Conservation (phyloP, 805 yeast species). For the Candida silvicultrix region DNA sequence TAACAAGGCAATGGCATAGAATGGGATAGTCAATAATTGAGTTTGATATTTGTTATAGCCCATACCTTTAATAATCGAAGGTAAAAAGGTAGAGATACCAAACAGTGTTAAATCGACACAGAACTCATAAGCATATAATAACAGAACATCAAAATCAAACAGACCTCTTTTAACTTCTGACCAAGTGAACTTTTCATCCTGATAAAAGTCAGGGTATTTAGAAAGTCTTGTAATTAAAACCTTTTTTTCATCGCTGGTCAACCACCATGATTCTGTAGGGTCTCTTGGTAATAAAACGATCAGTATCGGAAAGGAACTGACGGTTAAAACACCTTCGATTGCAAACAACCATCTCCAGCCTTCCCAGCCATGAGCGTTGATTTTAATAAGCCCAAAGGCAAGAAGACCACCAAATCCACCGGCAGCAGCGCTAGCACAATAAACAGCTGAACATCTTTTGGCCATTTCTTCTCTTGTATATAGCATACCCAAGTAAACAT, state of each 20-base stretch:
- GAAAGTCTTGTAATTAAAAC: conserved; percentile 29
- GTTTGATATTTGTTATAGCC: conserved; percentile 36
- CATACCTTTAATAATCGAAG: conserved; percentile 36
- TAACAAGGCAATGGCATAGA: conserved; percentile 30
- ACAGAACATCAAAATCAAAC: conserved; percentile 30
- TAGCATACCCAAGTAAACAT: conserved; percentile 39
- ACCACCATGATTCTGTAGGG: conserved; percentile 31
- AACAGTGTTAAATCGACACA: conserved; percentile 36
- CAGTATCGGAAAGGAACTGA: conserved; percentile 29
- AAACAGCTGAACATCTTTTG: conserved; percentile 28
- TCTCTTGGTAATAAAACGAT: conserved; percentile 33
- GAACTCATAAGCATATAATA: conserved; percentile 34
- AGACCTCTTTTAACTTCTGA: conserved; percentile 30
- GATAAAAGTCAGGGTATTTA: conserved; percentile 28
- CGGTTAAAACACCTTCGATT: conserved; percentile 41
- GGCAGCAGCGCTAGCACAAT: conserved; percentile 24
- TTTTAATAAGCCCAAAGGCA: conserved; percentile 37
- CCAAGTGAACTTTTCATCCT: conserved; percentile 32
- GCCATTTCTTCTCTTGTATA: conserved; percentile 45
- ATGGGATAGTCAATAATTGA: conserved; percentile 39
- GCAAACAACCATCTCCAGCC: conserved; percentile 49
- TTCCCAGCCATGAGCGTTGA: conserved; percentile 31
- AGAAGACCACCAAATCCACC: conserved; percentile 54
- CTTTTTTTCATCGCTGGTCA: conserved; percentile 32
- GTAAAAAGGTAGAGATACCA: conserved; percentile 40